Evolutionary conservation across 192 early-diverging fungal genomes (phyloP).

Genomic region (Coemansia sp.): DNA sequence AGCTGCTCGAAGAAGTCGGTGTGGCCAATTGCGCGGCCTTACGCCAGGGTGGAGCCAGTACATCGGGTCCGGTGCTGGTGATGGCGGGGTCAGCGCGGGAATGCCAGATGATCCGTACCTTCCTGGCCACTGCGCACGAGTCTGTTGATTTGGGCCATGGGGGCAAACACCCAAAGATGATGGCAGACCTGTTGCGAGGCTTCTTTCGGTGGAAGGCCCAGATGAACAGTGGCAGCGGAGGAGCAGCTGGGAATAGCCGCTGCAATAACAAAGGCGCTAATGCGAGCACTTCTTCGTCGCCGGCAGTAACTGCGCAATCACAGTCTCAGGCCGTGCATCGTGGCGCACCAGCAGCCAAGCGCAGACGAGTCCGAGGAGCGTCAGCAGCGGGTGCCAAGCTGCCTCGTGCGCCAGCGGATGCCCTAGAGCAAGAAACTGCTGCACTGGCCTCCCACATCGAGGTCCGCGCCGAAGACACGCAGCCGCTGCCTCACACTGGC

Average conservation of each 20-base stretch:
- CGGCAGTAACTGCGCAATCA: background rate
- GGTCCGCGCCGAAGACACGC: slow-evolving; percentile 1
- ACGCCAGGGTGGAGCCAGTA: background rate
- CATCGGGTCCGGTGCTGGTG: slow-evolving; percentile 26
- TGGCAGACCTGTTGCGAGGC: slow-evolving; percentile 58
- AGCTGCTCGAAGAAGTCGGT: slow-evolving; percentile 77
- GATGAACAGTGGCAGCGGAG: slow-evolving; percentile 46
- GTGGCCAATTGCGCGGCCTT: slow-evolving; percentile 15
- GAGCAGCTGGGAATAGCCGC: background rate
- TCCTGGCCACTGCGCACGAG: slow-evolving; percentile 5
- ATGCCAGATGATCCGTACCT: slow-evolving; percentile 33
- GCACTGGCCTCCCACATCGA: slow-evolving; percentile 36
- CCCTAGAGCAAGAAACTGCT: slow-evolving; percentile 28
- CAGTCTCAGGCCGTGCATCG: slow-evolving; percentile 6
- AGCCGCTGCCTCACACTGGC: background rate
- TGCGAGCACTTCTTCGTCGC: background rate
- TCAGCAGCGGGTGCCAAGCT: slow-evolving; percentile 34
- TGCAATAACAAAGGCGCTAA: background rate
- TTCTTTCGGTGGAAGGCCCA: slow-evolving; percentile 80
- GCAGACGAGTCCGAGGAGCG: slow-evolving; percentile 55
- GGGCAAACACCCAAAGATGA: slow-evolving; percentile 31
- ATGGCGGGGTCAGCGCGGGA: slow-evolving; percentile 33
- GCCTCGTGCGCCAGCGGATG: slow-evolving; percentile 38
- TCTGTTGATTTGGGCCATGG: slow-evolving; percentile 3
- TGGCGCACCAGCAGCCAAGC: slow-evolving; percentile 56